Base-by-base conservation (phyloP, 1,284 basidiomycete species). In the Melampsora americana region DNA sequence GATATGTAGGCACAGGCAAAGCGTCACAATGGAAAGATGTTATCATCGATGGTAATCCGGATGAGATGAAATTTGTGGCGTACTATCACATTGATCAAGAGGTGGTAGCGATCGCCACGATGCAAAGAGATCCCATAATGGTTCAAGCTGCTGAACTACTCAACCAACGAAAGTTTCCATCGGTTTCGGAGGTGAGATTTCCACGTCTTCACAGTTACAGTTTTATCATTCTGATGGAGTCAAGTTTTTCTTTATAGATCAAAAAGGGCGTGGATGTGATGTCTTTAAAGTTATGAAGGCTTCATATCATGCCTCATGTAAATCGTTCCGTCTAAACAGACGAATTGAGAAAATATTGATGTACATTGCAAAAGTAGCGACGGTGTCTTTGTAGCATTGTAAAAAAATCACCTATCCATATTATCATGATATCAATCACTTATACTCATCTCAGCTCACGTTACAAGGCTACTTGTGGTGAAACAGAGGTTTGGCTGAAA, bases 41-140 rank as follows among this genome's bases (percentile, higher is more conserved):
- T 39, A 87, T 90, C 80, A 86, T 95, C 78, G 88, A 90, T 78
- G 94, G 94, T 2, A 87, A 90, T 81, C 86, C 88, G 0, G 87
- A 86, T 2, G 92, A 92, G 79, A 84, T 94, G 85, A 93, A 93
- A 89, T 94, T 95, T 81, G 87, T 91, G 61, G 90, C 92, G 0
- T 95, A 92, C 85, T 95, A 95, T 83, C 87, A 89, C 62, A 90
- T 91, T 83, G 86, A 85, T 39, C 89, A 89, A 78, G 89, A 89
- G 79, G 86, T 95, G 69, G 87, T 92, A 26, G 93, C 93, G 2
- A 90, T 95, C 26, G 89, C 92, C 35, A 90, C 89, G 79, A 92
- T 92, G 90, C 89, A 90, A 83, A 87, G 87, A 76, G 91, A 92
- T 80, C 91, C 93, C 0, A 86, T 93, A 53, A 91, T 94, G 72